phyloP scores from a whole-genome alignment of 2,329 filamentous ascomycete genomes.

The Aspergillus sergii region DNA sequence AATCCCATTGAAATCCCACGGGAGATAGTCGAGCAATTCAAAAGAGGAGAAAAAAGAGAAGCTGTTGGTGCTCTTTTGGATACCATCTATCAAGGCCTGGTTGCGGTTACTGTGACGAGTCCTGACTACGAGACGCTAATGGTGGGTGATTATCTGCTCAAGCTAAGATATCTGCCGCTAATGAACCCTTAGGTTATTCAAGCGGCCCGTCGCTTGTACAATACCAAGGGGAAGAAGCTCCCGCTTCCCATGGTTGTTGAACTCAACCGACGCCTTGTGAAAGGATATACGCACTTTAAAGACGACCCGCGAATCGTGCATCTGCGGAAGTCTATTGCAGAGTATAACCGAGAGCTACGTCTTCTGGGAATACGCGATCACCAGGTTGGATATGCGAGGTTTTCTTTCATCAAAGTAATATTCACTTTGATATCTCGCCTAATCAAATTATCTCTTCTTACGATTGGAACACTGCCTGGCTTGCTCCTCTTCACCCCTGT shows the following conservation, averaged over 20 bases:
- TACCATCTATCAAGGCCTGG: slow-evolving; percentile 80
- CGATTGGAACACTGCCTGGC: slow-evolving; percentile 81
- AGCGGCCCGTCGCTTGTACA: slow-evolving; percentile 89
- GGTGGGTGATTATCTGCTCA: slow-evolving; percentile 48
- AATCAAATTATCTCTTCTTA: slow-evolving; percentile 73
- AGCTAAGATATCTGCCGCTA: slow-evolving; percentile 23
- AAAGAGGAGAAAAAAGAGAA: slow-evolving; percentile 78
- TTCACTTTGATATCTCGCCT: slow-evolving; percentile 78
- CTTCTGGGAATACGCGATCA: slow-evolving; percentile 89
- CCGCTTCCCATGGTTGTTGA: slow-evolving; percentile 91
- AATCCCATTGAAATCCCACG: slow-evolving; percentile 80
- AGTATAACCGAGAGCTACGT: slow-evolving; percentile 84
- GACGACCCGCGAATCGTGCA: slow-evolving; percentile 80
- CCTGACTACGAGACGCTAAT: slow-evolving; percentile 96
- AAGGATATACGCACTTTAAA: slow-evolving; percentile 91
- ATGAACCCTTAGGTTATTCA: slow-evolving; percentile 69
- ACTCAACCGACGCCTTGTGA: slow-evolving; percentile 85
- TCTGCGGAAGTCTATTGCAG: slow-evolving; percentile 73
- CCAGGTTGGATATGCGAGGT: slow-evolving; percentile 87
- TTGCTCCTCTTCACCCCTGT: slow-evolving; percentile 85
- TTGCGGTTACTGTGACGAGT: slow-evolving; percentile 85
- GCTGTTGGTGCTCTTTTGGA: slow-evolving; percentile 85
- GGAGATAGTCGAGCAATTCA: slow-evolving; percentile 84
- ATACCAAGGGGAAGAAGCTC: slow-evolving; percentile 89
- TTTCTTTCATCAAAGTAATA: slow-evolving; percentile 75